Percentiles rank a stretch among this genome's conserved stretches.
Evolutionary conservation across 1,284 basidiomycete species (phyloP).

Genomic region (Apiotrichum sp.): DNA sequence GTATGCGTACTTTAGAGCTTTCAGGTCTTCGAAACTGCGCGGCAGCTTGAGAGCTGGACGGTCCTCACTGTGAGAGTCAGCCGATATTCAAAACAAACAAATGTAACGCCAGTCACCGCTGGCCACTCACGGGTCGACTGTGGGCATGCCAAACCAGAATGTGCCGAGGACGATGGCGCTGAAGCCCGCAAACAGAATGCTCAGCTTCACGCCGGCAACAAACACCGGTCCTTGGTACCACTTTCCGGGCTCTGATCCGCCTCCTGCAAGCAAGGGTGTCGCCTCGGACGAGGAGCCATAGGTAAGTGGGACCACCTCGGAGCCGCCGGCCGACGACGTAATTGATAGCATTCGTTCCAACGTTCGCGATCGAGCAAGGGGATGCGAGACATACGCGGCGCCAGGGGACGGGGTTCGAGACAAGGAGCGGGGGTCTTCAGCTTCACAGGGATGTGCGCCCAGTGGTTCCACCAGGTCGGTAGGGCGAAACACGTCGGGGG

Average conservation of each 20-base stretch:
- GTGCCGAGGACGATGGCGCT: constrained; percentile 63
- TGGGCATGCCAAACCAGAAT: constrained; percentile 71
- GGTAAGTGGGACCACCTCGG: not conserved
- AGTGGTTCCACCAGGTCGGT: not conserved
- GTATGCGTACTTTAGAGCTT: constrained; percentile 59
- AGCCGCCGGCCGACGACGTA: not conserved
- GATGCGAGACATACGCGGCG: not conserved
- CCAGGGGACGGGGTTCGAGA: not conserved
- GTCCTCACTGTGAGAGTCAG: constrained; percentile 55
- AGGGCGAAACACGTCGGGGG: not conserved
- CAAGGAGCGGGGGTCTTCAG: not conserved
- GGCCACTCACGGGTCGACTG: constrained; percentile 64
- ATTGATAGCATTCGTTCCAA: not conserved
- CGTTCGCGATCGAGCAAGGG: not conserved
- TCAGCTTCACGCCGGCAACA: constrained; percentile 75
- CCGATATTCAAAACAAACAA: not conserved
- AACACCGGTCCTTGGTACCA: constrained; percentile 56
- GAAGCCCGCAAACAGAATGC: constrained; percentile 65
- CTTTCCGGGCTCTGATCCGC: constrained; percentile 2
- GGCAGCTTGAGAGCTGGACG: constrained; percentile 67
- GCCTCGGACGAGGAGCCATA: not conserved
- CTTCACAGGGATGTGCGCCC: constrained; percentile 9
- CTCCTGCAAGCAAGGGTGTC: not conserved
- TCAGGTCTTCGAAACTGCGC: constrained; percentile 72
- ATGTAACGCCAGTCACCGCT: not conserved